phyloP scores from a whole-genome alignment of 306 rosid species.

The Quercus berberidifolia region DNA sequence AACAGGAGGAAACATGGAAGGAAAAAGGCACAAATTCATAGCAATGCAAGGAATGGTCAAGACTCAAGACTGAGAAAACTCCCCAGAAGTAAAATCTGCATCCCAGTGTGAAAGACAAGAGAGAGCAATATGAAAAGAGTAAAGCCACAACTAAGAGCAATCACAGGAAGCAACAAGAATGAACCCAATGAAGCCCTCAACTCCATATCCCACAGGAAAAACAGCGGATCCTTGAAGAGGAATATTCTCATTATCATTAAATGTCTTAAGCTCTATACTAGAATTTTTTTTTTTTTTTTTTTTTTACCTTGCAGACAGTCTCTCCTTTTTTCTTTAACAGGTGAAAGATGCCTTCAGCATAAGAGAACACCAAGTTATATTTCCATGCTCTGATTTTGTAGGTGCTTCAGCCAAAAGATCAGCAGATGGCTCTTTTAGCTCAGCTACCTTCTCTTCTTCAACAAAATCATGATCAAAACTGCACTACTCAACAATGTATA shows the following conservation, averaged over 20 bases:
- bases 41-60: neutral
- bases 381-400: slow-evolving; percentile 37
- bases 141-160: neutral
- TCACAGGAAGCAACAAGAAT: slow-evolving; percentile 13
- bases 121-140: neutral
- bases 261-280: slow-evolving; percentile 40
- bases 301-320: slow-evolving; percentile 99
- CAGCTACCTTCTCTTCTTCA: slow-evolving; percentile 52
- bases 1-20: slow-evolving; percentile 24
- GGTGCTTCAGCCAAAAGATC: slow-evolving; percentile 36
- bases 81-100: slow-evolving; percentile 19
- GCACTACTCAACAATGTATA: slow-evolving; percentile 33
- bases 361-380: slow-evolving; percentile 87
- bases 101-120: slow-evolving; percentile 22
- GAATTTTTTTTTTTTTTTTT: neutral
- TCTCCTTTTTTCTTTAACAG: slow-evolving; percentile 97
- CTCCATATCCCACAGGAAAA: slow-evolving; percentile 36
- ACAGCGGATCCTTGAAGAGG: slow-evolving; percentile 41
- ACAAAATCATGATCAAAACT: slow-evolving; percentile 93
- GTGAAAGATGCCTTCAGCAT: slow-evolving; percentile 99
- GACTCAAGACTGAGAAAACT: neutral
- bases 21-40: slow-evolving; percentile 6
- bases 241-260: slow-evolving; percentile 52
- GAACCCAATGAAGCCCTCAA: slow-evolving; percentile 20
- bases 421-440: slow-evolving; percentile 16